phyloP scores from a whole-genome alignment of 1,139 yeast species.

The Scheffersomyces quercinus region DNA sequence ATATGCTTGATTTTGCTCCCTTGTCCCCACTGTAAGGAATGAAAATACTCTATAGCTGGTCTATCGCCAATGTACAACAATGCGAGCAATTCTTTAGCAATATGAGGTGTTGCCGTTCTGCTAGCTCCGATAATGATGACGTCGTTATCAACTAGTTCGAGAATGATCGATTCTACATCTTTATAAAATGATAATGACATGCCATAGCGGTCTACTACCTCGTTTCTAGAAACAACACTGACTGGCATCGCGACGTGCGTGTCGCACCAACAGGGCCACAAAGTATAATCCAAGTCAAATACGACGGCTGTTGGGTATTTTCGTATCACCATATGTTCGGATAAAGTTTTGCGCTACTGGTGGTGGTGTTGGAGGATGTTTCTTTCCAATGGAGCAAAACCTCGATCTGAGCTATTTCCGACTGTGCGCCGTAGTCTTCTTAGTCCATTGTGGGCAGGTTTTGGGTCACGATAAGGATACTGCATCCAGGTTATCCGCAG shows the following conservation, averaged over 20 bases:
- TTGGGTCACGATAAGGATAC: too few species aligned
- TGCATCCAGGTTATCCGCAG: too few species aligned
- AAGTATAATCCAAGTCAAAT: slow-evolving; percentile 73
- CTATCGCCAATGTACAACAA: slow-evolving; percentile 47
- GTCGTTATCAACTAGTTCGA: slow-evolving; percentile 38
- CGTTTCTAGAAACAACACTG: slow-evolving; percentile 20
- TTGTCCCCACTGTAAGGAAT: slow-evolving; percentile 64
- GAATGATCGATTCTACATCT: slow-evolving; percentile 61
- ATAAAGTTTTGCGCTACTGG: too few species aligned
- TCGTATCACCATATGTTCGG: slow-evolving; percentile 3
- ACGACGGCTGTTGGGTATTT: slow-evolving; percentile 62
- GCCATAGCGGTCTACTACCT: slow-evolving; percentile 47
- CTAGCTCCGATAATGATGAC: slow-evolving; percentile 64
- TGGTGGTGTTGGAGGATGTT: slow-evolving; percentile 1
- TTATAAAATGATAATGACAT: slow-evolving; percentile 51
- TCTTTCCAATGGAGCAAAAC: too few species aligned
- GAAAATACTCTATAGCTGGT: slow-evolving; percentile 51
- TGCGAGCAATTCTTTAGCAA: slow-evolving; percentile 59
- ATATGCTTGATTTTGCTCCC: slow-evolving; percentile 67
- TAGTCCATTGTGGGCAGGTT: too few species aligned
- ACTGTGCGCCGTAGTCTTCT: too few species aligned
- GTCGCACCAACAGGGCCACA: slow-evolving; percentile 73
- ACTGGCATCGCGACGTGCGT: slow-evolving; percentile 67
- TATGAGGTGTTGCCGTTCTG: slow-evolving; percentile 62
- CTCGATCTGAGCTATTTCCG: too few species aligned